Evolutionary conservation across 202 grass and related monocot species (phyloP), one percentile per base, ranked within the genome.

Genomic region (Panicum hallii): DNA sequence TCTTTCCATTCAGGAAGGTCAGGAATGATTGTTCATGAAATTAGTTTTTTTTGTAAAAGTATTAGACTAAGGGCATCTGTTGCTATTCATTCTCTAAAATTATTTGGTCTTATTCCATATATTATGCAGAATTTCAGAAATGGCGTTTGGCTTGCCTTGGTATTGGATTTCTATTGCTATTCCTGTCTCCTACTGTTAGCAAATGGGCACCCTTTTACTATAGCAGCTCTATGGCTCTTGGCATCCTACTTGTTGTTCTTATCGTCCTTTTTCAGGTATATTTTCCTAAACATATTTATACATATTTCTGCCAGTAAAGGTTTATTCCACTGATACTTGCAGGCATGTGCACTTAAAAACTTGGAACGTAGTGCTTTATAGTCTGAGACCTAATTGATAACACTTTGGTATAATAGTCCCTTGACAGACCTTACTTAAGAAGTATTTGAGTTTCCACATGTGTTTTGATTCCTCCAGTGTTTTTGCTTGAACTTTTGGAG

Each of bases 141-240:
- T 99, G 97, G 93, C 91, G 97, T 22, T 67, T 96, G 26, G 82
- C 85, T 88, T 96, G 82, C 89, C 91, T 99, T 84, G 93, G 86
- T 54, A 83, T 99, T 79, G 93, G 97, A 50, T 90, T 96, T 87
- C 5, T 91, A n/a, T 78, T 99, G 64, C 60, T 99, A 47, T 87
- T 96, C 52, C 62, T 91, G 42, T 92, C 97, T 23, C 93, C 97
- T 20, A 79, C 87, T 78, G 86, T 99, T 77, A 99, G 97, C 65
- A 92, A 89, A 70, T 99, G 97, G 93, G 91, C 83, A 69, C 97
- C 93, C 6, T 99, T 96, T 83, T 97, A 94, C 82, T 99, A 99
- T 87, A 92, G 91, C 73, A 99, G 93, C 67, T 99, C 93, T 78
- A 99, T 99, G 97, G 91, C 84, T 55, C 83, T 99, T 56, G 97